Evolutionary conservation across 192 early-diverging fungal genomes (phyloP), one percentile per base, ranked within the genome.

Genomic region (Spizellomyces punctatus): DNA sequence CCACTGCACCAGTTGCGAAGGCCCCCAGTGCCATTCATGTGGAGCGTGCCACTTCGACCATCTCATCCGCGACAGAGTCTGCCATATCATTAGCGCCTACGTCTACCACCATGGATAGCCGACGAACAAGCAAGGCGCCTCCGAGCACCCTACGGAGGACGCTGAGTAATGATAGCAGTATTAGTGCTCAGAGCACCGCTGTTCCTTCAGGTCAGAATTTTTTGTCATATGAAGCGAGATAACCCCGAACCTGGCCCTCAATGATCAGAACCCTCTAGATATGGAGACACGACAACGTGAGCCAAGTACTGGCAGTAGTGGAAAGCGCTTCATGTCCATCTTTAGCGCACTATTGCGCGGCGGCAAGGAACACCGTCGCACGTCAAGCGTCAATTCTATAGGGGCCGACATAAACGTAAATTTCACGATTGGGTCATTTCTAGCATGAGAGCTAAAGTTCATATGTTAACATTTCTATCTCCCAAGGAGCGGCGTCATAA

Each of bases 341-440:
- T 93, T 93, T 78, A 81, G 85, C 44, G 92, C 89, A 4, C 63
- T 93, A 64, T 81, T 93, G 65, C 60, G 80, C 14, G 80, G 86
- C 42, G 85, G 79, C 41, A 69, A 80, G 47, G 66, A 65, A 9
- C 62, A 82, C 63, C 70, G 54, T 8, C 49, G 65, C 41, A 49
- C n/a, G 19, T 45, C 72, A 43, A 74, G 50, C 58, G 74, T 22
- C 47, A 46, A 56, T 8, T 16, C 59, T 36, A 36, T 36, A 17
- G 64, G 8, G 8, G 43, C 63, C 50, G 63, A 64, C 47, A 69
- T 67, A 43, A 46, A 48, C 65, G 66, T 66, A 36, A 44, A 19
- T 58, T 58, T 63, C n/a, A 66, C 43, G 21, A 50, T 67, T 63
- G 57, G 63, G 8, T 0, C 64, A n/a, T 52, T 43, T 43, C 14